Conservation (phyloP, 495 filamentous ascomycete genomes). For the Xylaria curta region DNA sequence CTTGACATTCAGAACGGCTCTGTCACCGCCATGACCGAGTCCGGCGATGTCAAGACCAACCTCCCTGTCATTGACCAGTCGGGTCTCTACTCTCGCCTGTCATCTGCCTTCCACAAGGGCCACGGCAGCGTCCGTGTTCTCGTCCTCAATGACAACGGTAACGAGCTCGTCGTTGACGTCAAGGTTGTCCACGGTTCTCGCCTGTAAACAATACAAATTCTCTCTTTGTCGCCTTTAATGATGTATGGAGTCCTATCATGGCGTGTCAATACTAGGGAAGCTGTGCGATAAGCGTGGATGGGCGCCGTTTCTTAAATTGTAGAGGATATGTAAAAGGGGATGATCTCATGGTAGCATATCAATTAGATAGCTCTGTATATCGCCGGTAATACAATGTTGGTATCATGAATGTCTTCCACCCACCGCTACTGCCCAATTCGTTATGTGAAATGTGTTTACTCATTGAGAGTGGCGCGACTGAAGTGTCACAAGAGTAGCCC, state of each 20-base stretch:
- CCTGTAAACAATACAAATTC: constrained; percentile 48
- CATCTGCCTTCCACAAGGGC: constrained; percentile 86
- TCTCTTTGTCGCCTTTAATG: constrained; percentile 34
- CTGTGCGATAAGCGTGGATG: constrained; percentile 6
- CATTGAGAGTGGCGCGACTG: too few species aligned
- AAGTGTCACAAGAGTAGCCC: too few species aligned
- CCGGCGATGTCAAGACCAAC: constrained; percentile 96
- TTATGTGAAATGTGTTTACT: too few species aligned
- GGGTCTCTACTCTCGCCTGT: constrained; percentile 79
- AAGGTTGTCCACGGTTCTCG: constrained; percentile 87
- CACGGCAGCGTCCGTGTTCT: constrained; percentile 92
- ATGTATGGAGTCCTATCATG: constrained; percentile 22
- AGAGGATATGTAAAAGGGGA: constrained; percentile 34
- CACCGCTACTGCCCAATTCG: not conserved
- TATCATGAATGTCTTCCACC: constrained; percentile 13
- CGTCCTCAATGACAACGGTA: constrained; percentile 92
- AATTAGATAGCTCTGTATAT: constrained; percentile 43
- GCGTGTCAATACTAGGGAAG: constrained; percentile 3
- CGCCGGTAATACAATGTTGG: constrained; percentile 39
- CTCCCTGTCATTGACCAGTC: constrained; percentile 94
- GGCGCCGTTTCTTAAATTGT: not conserved
- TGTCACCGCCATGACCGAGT: constrained; percentile 61
- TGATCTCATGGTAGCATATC: constrained; percentile 40
- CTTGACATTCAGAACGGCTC: constrained; percentile 91
- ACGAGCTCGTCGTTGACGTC: constrained; percentile 97